Evolutionary conservation across 306 rosid genomes (phyloP), one percentile per base, ranked within the genome.

Genomic region (Comarum palustre): DNA sequence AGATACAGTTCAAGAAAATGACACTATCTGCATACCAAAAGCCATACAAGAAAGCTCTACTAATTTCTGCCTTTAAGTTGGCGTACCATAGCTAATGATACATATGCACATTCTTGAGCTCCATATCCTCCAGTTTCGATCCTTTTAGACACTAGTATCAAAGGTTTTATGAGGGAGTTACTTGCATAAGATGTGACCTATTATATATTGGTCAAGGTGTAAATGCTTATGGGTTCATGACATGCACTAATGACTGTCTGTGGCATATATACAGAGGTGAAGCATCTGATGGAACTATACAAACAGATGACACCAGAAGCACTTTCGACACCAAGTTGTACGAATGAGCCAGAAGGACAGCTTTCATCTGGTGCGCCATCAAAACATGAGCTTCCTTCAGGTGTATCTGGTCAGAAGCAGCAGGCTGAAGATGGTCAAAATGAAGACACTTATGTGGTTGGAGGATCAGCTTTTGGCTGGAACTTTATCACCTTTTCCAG

Each of bases 381-480:
- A 46, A 88, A 85, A 78, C 66, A 64, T 46, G 72, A 73, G 68
- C 27, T 79, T 48, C 73, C 80, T 6, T 73, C 75, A 20, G 80
- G 79, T 71, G 6, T 55, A 39, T 55, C 64, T 14, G 77, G 61
- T n/a, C 85, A 85, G 77, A 85, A 84, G 81, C 77, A 69, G 66
- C 25, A 2, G 27, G 73, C 47, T 15, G 89, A 85, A 72, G 89
- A 82, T 60, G 75, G 84, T 60, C 88, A 73, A 63, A 4, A 63
- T 31, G 64, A 45, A 1, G 93, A 89, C 62, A 67, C 89, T 51
- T 87, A 86, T 65, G 66, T 89, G 47, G 90, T 93, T 70, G 98
- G 98, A 34, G 98, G 98, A 68, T 93, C 98, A 14, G 98, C 93
- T 52, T 87, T 90, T 22, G 98, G 97, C 42, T 93, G 97, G 97